Evolutionary conservation across 2,329 filamentous ascomycete species (phyloP).

Genomic region (Penicillium sp.): DNA sequence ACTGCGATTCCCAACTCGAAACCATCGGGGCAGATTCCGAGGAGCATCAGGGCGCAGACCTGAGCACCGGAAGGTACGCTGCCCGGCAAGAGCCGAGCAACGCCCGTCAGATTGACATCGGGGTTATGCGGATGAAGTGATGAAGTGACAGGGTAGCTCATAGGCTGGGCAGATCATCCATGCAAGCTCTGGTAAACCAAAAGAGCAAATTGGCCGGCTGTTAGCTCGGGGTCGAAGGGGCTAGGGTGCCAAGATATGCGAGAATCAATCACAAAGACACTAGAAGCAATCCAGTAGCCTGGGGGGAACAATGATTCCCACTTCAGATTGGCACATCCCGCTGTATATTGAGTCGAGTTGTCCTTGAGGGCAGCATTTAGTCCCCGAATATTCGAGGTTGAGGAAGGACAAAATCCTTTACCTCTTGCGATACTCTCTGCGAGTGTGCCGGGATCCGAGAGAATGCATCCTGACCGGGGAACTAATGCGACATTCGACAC

Average conservation of each 20-base stretch:
- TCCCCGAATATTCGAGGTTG: background rate
- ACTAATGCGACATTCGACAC: background rate
- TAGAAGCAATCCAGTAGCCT: conserved; percentile 3
- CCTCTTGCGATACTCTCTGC: no score
- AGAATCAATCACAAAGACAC: conserved; percentile 13
- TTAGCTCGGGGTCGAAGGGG: conserved; percentile 7
- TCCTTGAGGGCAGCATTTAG: conserved; percentile 4
- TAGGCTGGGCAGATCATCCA: conserved; percentile 11
- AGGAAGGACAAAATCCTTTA: no score
- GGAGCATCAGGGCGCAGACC: background rate
- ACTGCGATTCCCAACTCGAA: background rate
- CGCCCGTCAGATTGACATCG: conserved; percentile 14
- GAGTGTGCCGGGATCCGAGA: background rate
- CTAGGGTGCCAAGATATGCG: conserved; percentile 12
- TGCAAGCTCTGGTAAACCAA: conserved; percentile 11
- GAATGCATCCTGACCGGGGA: background rate
- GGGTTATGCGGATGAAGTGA: conserved; percentile 3
- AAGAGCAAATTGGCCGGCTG: conserved; percentile 8
- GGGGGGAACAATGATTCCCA: conserved; percentile 9
- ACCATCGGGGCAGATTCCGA: background rate
- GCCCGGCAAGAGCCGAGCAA: conserved; percentile 6
- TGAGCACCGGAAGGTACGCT: conserved; percentile 1
- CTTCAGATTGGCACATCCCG: background rate
- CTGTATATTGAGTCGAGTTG: background rate
- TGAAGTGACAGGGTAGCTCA: background rate